Percentiles rank a stretch among this genome's conserved stretches.
phyloP scores from a whole-genome alignment of 2,329 filamentous ascomycete genomes.

The Ophiostoma novo-ulmi region DNA sequence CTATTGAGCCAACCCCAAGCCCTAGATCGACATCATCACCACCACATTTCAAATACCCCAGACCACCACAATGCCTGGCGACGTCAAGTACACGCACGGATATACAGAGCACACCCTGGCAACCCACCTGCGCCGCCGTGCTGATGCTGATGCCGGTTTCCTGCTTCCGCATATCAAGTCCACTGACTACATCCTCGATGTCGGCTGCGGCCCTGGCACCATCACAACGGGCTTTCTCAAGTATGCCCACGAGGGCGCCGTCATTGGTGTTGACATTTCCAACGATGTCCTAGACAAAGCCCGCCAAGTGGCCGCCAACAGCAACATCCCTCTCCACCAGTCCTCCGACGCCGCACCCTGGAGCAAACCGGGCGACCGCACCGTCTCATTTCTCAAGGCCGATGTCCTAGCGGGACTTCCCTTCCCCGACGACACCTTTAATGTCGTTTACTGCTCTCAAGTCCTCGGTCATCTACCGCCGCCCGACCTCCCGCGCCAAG shows the following conservation, averaged over 20 bases:
- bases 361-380: neutral
- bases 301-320: neutral
- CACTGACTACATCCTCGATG: slow-evolving; percentile 40
- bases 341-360: neutral
- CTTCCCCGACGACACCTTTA: neutral
- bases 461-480: neutral
- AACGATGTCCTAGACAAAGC: neutral
- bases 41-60: neutral
- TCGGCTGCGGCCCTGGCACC: slow-evolving; percentile 47
- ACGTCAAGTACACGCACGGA: neutral
- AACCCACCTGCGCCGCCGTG: neutral
- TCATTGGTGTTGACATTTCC: slow-evolving; percentile 32
- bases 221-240: slow-evolving; percentile 43
- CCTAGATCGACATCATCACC: neutral
- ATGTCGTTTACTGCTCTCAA: neutral
- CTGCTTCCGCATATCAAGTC: slow-evolving; percentile 36
- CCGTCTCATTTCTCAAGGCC: neutral
- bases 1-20: neutral
- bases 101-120: neutral
- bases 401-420: neutral
- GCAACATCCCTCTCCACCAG: neutral
- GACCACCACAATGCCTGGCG: neutral
- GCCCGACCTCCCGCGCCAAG: neutral
- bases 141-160: neutral
- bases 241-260: slow-evolving; percentile 38